Percentiles rank a stretch among this genome's conserved stretches.
phyloP scores from a whole-genome alignment of 768 basidiomycete species.

The Pleurotus pulmonarius region DNA sequence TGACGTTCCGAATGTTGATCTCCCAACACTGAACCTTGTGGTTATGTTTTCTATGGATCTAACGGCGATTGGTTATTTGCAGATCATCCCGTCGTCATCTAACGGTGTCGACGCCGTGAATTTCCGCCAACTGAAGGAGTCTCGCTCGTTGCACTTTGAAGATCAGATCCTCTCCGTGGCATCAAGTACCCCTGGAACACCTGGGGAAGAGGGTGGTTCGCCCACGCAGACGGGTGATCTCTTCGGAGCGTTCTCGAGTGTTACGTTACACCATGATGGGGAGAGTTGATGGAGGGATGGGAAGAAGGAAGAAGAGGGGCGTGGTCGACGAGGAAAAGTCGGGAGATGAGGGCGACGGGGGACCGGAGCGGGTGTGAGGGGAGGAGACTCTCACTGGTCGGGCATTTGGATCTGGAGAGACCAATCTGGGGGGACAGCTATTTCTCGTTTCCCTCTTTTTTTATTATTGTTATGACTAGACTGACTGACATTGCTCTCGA shows the following conservation, averaged over 20 bases:
- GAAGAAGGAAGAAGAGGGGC: not conserved
- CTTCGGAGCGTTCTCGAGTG: slow-evolving; percentile 86
- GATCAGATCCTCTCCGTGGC: slow-evolving; percentile 42
- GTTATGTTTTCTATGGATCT: slow-evolving; percentile 4
- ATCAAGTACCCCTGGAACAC: slow-evolving; percentile 27
- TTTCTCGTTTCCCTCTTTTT: slow-evolving; percentile 7
- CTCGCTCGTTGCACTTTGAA: slow-evolving; percentile 87
- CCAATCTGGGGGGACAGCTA: slow-evolving; percentile 14
- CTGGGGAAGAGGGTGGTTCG: slow-evolving; percentile 28
- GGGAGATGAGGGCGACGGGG: slow-evolving; percentile 4
- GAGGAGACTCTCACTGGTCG: slow-evolving; percentile 4
- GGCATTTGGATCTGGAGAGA: slow-evolving; percentile 8
- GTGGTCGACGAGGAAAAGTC: not conserved
- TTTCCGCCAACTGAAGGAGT: slow-evolving; percentile 89
- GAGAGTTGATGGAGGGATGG: slow-evolving; percentile 33
- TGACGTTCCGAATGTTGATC: not conserved
- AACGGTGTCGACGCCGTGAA: slow-evolving; percentile 83
- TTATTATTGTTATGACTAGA: slow-evolving; percentile 8
- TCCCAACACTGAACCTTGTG: not conserved
- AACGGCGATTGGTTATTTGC: slow-evolving; percentile 22
- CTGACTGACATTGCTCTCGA: not conserved
- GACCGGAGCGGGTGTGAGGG: slow-evolving; percentile 9
- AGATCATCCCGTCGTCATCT: slow-evolving; percentile 81
- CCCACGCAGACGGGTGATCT: slow-evolving; percentile 44
- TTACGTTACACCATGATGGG: slow-evolving; percentile 84